phyloP scores from a whole-genome alignment of 352 stramenopile species.

The Thalassiosira exigua region DNA sequence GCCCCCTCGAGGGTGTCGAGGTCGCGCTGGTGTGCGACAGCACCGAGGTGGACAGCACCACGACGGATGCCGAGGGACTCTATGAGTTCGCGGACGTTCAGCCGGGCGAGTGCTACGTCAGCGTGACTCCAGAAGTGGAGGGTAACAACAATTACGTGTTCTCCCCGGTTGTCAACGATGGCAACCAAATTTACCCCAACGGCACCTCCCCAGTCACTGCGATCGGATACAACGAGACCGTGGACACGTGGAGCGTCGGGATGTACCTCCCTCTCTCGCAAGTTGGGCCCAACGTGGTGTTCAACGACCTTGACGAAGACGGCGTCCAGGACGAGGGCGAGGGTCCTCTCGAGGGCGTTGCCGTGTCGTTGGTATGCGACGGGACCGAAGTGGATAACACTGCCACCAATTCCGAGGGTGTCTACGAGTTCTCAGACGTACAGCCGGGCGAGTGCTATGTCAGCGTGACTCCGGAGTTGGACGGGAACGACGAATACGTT shows the following conservation, averaged over 20 bases:
- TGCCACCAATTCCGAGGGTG: constrained; percentile 30
- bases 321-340: constrained; percentile 32
- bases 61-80: constrained; percentile 28
- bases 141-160: constrained; percentile 38
- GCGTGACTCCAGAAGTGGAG: constrained; percentile 36
- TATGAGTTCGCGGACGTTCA: constrained; percentile 40
- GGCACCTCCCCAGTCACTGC: constrained; percentile 1
- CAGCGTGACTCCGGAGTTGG: constrained; percentile 24
- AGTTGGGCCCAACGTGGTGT: constrained; percentile 40
- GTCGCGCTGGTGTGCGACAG: constrained; percentile 16
- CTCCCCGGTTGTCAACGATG: constrained; percentile 1
- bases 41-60: not conserved
- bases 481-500: constrained; percentile 31
- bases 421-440: constrained; percentile 35
- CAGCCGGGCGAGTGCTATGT: constrained; percentile 33
- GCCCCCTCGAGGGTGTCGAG: constrained; percentile 18
- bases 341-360: constrained; percentile 21
- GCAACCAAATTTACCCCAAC: not conserved
- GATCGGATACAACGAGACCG: not conserved
- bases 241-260: constrained; percentile 17
- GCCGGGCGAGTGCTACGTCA: constrained; percentile 33
- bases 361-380: constrained; percentile 27
- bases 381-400: constrained; percentile 12
- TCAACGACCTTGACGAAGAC: constrained; percentile 39
- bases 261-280: constrained; percentile 24